A percentile compares a stretch with the other conserved stretches of the same genome.
Conservation (phyloP, 176 grass and related monocot species). For the Phoenix roebelenii region DNA sequence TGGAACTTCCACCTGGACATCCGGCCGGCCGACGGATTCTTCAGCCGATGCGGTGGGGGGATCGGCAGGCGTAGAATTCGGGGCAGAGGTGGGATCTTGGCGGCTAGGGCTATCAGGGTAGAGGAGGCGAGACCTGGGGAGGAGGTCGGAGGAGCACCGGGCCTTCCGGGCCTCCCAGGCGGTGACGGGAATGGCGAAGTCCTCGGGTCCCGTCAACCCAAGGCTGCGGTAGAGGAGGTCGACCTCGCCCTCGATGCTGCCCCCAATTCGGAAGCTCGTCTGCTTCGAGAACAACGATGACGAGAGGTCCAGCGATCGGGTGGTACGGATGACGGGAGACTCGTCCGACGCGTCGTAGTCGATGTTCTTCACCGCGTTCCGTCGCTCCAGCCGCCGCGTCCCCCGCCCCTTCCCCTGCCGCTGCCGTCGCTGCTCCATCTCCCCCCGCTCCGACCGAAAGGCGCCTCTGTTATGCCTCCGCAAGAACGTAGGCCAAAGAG, state of each 20-base stretch:
- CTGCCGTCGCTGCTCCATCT: constrained; percentile 1
- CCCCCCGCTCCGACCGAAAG: background rate
- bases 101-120: background rate
- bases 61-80: constrained; percentile 8
- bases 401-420: constrained; percentile 6
- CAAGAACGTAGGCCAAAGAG: background rate
- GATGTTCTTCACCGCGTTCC: constrained; percentile 65
- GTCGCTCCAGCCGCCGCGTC: constrained; percentile 35
- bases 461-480: background rate
- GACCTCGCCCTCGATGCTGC: constrained; percentile 59
- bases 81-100: constrained; percentile 1
- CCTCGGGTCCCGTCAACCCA: constrained; percentile 52
- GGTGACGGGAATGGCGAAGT: constrained; percentile 39
- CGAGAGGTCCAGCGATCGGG: constrained; percentile 20
- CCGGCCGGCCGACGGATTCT: background rate
- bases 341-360: constrained; percentile 26
- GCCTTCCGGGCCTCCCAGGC: constrained; percentile 66
- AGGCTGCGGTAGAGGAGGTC: constrained; percentile 42
- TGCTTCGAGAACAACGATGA: constrained; percentile 30
- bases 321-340: constrained; percentile 6
- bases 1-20: background rate
- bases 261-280: constrained; percentile 68
- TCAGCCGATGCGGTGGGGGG: background rate
- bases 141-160: constrained; percentile 29
- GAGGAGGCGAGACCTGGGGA: constrained; percentile 17